Percentiles rank a stretch among this genome's conserved stretches.
Conservation (phyloP, 306 rosid genomes). For the Casuarina equisetifolia region DNA sequence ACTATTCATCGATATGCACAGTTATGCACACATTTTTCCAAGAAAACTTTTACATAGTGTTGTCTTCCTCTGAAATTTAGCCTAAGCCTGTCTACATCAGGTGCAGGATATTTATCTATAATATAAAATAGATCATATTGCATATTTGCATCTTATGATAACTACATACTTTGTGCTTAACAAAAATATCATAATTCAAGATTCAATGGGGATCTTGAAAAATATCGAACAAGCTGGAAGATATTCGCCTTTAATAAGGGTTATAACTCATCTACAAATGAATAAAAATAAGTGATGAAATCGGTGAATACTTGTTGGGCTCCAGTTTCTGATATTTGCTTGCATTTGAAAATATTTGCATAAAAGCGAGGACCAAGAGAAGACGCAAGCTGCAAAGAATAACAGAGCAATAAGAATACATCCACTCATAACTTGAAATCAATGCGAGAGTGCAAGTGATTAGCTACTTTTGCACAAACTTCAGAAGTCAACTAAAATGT, state of each 20-base stretch:
- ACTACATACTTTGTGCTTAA: neutral
- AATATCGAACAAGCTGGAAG: constrained; percentile 10
- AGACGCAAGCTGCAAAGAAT: constrained; percentile 81
- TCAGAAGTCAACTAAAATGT: neutral
- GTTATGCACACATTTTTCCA: neutral
- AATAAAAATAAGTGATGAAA: constrained; percentile 16
- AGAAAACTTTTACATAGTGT: neutral
- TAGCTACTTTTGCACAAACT: neutral
- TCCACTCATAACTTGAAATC: constrained; percentile 7
- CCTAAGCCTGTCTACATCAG: neutral
- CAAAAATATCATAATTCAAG: constrained; percentile 5
- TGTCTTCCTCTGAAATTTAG: neutral
- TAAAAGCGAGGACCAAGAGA: constrained; percentile 96
- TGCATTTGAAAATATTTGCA: constrained; percentile 94
- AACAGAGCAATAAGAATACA: constrained; percentile 25
- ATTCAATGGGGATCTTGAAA: constrained; percentile 3
- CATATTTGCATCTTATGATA: neutral
- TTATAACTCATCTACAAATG: constrained; percentile 13
- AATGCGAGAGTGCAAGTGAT: neutral
- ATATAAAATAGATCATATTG: neutral
- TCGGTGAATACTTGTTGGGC: constrained; percentile 77
- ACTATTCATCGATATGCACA: neutral
- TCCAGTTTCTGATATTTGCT: constrained; percentile 99
- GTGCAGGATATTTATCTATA: neutral
- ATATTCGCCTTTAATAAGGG: neutral